phyloP scores from a whole-genome alignment of 1,139 yeast genomes.

The Sugiyamaella novakii region DNA sequence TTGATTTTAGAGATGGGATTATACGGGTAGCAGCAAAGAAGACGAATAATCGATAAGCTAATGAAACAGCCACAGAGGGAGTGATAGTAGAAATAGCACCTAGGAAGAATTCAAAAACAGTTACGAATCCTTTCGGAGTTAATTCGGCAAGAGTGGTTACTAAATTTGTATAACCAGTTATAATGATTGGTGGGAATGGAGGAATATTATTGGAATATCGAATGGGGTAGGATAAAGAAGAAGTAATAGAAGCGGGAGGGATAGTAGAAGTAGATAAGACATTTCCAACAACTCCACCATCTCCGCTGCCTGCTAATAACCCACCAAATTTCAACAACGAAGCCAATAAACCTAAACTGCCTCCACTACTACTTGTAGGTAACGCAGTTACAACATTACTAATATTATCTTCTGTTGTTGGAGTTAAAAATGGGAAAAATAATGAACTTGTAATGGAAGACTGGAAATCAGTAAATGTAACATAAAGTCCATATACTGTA shows the following conservation, averaged over 20 bases:
- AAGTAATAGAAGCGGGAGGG: not conserved
- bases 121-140: constrained; percentile 52
- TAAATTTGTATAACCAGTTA: constrained; percentile 45
- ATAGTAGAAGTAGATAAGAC: not conserved
- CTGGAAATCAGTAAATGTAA: constrained; percentile 79
- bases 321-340: constrained; percentile 16
- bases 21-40: constrained; percentile 93
- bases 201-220: constrained; percentile 31
- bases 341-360: constrained; percentile 17
- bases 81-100: constrained; percentile 76
- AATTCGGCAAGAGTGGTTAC: constrained; percentile 48
- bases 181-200: constrained; percentile 43
- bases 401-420: not conserved
- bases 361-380: constrained; percentile 4
- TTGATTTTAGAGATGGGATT: constrained; percentile 55
- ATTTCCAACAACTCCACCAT: not conserved
- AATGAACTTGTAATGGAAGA: constrained; percentile 34
- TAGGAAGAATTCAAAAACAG: constrained; percentile 68
- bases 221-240: not conserved
- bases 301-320: not conserved
- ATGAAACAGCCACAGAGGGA: constrained; percentile 75
- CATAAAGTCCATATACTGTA: constrained; percentile 88
- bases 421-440: constrained; percentile 33
- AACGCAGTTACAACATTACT: not conserved
- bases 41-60: constrained; percentile 82